Evolutionary conservation across 495 filamentous ascomycete species (phyloP).

Genomic region (Aspergillus biplanus): DNA sequence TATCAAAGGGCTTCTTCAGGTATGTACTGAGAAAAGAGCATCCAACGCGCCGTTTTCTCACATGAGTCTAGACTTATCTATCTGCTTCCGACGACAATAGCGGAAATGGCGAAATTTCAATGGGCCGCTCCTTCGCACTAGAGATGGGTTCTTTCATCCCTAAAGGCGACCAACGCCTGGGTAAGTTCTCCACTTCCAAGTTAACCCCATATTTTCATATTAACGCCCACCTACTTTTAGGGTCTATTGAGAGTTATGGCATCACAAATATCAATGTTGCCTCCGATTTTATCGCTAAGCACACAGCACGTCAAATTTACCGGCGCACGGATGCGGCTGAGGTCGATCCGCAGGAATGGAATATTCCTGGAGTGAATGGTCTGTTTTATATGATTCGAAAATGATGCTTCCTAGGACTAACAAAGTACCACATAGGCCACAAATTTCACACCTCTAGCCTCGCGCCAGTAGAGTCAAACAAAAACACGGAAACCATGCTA

Average conservation of each 20-base stretch:
- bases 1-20: constrained; percentile 86
- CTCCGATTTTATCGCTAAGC: constrained; percentile 94
- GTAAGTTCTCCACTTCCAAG: constrained; percentile 34
- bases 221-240: constrained; percentile 22
- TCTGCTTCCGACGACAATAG: constrained; percentile 91
- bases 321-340: constrained; percentile 69
- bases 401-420: constrained; percentile 12
- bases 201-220: not conserved
- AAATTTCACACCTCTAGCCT: not conserved
- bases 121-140: constrained; percentile 93
- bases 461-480: constrained; percentile 24
- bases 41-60: constrained; percentile 17
- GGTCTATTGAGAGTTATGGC: constrained; percentile 71
- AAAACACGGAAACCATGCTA: constrained; percentile 35
- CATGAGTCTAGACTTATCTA: constrained; percentile 69
- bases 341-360: constrained; percentile 20
- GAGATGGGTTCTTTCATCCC: constrained; percentile 91
- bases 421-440: not conserved
- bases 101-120: constrained; percentile 82
- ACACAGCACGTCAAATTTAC: constrained; percentile 96
- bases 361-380: constrained; percentile 22
- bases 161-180: constrained; percentile 81
- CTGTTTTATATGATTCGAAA: not conserved
- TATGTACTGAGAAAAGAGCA: constrained; percentile 21
- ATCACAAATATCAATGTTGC: constrained; percentile 80